A percentile compares a stretch with the other conserved stretches of the same genome.
These are phyloP conservation scores for Beauveria asiatica DNA, from an alignment of 2,329 filamentous ascomycete species.

Conservation along the genomic window DNA sequence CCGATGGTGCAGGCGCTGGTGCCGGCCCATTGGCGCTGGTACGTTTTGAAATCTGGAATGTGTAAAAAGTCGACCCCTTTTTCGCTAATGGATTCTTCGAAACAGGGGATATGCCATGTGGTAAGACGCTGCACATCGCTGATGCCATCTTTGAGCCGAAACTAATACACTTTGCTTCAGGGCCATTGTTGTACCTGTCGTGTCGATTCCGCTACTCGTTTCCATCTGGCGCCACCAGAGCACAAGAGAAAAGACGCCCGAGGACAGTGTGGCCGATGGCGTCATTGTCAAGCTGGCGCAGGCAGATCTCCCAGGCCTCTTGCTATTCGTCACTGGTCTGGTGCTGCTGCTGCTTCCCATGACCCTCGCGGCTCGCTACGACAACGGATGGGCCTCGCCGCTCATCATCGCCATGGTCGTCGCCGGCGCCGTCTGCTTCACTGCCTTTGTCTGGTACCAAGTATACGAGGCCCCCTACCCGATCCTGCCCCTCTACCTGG, in stretches of 20 bases:
- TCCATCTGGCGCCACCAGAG: conserved; percentile 43
- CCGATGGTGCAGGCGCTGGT: conserved; percentile 30
- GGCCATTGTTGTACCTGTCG: conserved; percentile 49
- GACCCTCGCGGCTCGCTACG: conserved; percentile 1
- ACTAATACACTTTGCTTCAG: neutral
- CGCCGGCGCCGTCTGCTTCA: neutral
- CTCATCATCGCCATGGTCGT: neutral
- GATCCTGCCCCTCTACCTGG: neutral
- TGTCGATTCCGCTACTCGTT: conserved; percentile 44
- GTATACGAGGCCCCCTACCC: neutral
- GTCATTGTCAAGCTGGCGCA: neutral
- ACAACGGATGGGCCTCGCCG: conserved; percentile 1
- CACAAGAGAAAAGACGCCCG: conserved; percentile 35
- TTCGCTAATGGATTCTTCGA: neutral
- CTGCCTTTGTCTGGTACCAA: conserved; percentile 4
- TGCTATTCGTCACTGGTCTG: neutral
- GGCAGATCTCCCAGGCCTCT: neutral
- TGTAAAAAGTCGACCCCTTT: neutral
- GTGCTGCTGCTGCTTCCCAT: conserved; percentile 5
- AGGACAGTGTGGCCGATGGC: conserved; percentile 12
- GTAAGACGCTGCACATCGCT: conserved; percentile 16
- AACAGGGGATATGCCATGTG: conserved; percentile 48
- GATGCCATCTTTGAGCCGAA: neutral
- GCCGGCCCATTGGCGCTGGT: conserved; percentile 45
- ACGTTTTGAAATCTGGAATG: no score